phyloP scores from a whole-genome alignment of 768 basidiomycete genomes.

The Pleurotus djamor region DNA sequence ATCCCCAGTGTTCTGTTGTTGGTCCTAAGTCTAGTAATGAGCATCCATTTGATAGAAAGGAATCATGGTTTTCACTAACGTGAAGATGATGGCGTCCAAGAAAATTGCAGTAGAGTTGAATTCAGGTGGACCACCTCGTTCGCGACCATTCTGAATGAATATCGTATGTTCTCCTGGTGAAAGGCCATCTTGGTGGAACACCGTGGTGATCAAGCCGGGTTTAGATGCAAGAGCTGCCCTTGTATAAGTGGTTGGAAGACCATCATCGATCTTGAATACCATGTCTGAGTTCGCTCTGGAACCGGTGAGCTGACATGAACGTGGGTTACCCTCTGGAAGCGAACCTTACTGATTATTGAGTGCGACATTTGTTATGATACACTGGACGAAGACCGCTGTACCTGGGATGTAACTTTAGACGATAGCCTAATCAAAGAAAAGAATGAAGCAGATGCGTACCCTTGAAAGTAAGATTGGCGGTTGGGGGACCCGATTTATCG shows the following conservation, averaged over 20 bases:
- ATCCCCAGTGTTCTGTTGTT: neutral
- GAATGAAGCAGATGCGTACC: neutral
- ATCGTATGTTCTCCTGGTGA: neutral
- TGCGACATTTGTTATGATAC: neutral
- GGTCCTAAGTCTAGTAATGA: neutral
- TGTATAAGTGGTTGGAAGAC: neutral
- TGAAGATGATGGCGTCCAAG: neutral
- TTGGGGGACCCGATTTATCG: neutral
- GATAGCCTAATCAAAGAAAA: neutral
- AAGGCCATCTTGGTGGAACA: neutral
- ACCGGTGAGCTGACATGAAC: neutral
- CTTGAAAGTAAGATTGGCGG: neutral
- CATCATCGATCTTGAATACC: neutral
- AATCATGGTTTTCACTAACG: neutral
- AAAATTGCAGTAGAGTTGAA: neutral
- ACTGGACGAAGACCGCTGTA: neutral
- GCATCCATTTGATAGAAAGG: neutral
- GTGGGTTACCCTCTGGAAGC: neutral
- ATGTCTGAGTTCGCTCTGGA: neutral
- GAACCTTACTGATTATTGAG: neutral
- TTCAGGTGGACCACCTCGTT: neutral
- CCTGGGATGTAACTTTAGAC: neutral
- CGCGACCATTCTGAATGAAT: neutral
- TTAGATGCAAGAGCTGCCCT: neutral
- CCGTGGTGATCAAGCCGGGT: neutral